Conservation (phyloP, 352 stramenopile genomes). For the Heterotrichella gracilis region DNA sequence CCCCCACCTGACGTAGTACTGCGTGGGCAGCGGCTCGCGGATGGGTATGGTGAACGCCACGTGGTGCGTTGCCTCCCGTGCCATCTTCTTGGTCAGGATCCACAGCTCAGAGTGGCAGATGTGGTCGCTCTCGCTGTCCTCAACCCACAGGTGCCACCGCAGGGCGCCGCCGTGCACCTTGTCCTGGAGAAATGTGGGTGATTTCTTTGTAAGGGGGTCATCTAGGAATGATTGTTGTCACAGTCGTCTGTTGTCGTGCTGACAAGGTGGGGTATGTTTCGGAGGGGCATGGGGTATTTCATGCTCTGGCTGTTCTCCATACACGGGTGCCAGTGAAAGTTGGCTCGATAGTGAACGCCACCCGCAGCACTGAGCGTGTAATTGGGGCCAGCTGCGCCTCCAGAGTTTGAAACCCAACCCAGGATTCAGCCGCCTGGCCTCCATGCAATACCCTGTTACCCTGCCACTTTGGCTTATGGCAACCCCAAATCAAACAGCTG, state of each 20-base stretch:
- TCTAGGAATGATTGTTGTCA: too few relatives aligned
- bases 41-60: conserved; percentile 77
- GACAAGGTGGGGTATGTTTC: too few relatives aligned
- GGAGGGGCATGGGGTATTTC: too few relatives aligned
- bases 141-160: conserved; percentile 83
- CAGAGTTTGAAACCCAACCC: too few relatives aligned
- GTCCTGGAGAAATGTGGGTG: too few relatives aligned
- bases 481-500: too few relatives aligned
- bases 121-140: conserved; percentile 52
- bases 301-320: too few relatives aligned
- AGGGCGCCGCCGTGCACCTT: conserved; percentile 37
- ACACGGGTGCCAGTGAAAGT: conserved; percentile 47
- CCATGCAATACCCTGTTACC: too few relatives aligned
- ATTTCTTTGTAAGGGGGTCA: too few relatives aligned
- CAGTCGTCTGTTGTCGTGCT: too few relatives aligned
- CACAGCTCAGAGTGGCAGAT: conserved; percentile 68
- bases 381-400: conserved; percentile 58
- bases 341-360: conserved; percentile 38
- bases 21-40: conserved; percentile 49
- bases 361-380: conserved; percentile 56
- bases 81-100: conserved; percentile 33
- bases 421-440: too few relatives aligned
- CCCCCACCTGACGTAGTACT: conserved; percentile 81
- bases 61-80: background rate
- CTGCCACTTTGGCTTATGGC: too few relatives aligned